Conservation (phyloP, 331 rosid genomes). For the Dryas integrifolia region DNA sequence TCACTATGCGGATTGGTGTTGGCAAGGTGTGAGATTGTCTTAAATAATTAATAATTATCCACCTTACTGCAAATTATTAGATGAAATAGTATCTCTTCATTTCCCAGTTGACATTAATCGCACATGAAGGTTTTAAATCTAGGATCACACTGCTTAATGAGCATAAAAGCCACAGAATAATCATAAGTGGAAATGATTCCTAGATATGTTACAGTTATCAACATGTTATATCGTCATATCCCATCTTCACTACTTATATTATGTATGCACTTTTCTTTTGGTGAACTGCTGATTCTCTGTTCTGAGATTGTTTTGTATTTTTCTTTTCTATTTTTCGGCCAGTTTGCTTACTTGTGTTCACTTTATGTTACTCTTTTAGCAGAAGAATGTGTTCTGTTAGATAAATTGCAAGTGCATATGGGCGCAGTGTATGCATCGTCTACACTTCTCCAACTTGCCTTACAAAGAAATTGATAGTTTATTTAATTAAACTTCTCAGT, state of each 20-base stretch:
- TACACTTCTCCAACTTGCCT: too few relatives aligned
- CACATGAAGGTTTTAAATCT: neutral
- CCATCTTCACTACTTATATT: neutral
- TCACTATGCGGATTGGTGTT: slow-evolving; percentile 90
- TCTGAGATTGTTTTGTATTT: neutral
- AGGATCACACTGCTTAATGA: neutral
- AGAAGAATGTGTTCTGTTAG: neutral
- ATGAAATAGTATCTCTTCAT: neutral
- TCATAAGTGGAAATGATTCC: neutral
- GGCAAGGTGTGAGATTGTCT: slow-evolving; percentile 59
- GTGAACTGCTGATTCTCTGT: neutral
- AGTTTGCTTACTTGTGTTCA: neutral
- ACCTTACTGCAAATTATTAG: neutral
- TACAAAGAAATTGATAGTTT: too few relatives aligned
- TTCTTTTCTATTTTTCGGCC: neutral
- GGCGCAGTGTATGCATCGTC: too few relatives aligned
- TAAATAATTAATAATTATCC: neutral
- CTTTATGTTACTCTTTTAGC: neutral
- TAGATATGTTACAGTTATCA: neutral
- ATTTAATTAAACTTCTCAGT: too few relatives aligned
- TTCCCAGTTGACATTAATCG: neutral
- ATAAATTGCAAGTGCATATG: too few relatives aligned
- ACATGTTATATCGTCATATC: neutral
- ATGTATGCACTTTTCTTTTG: neutral
- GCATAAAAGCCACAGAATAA: neutral